Base-by-base conservation (phyloP, 2,329 filamentous ascomycete species). In the Graphiopsis chlorocephala region DNA sequence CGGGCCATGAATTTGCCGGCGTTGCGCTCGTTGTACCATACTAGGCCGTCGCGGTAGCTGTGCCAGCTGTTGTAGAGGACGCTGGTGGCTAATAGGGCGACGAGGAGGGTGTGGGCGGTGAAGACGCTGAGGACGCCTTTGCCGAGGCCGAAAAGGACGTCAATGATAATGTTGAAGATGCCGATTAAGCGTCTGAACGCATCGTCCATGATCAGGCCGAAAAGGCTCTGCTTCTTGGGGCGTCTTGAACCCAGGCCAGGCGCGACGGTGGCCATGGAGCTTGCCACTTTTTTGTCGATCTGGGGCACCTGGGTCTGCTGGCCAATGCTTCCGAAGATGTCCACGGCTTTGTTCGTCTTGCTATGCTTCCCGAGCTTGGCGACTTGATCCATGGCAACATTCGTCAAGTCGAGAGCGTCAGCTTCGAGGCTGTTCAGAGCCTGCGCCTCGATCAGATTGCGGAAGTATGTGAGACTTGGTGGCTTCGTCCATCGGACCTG, bases 11-110 rank as follows among this genome's bases (percentile, higher is more conserved):
- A 97, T 47, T 84, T 88, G 17, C 85, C 85, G 1, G 93, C 92
- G 66, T 86, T 89, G 64, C 92, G 86, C 78, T 98, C 94, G 53
- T 86, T 84, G 90, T 91, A 97, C 93, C 93, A 98, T 1, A 85
- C 82, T 71, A 88, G 87, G 7, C 86, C 86, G 73, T 92, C 88
- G 67, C 88, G 86, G 14, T 90, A 91, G 0, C 90, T 88, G 73
- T 93, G 87, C 69, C 93, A 84, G 25, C 90, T 78, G 73, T 98
- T 98, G 57, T 87, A 84, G 12, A 92, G 72, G 14, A 87, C 77
- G 73, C 93, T 97, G 31, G 90, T 71, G 0, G 83, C 80, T 20
- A 98, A 82, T 15, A 94, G 75, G 2, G 83, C 73, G 31, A 98
- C 78, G 5, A 98, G 85, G 23, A 97, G 74, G 47, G 88, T 86